phyloP scores from a whole-genome alignment of 192 early-diverging fungal species.

The Pilobolus umbonatus region DNA sequence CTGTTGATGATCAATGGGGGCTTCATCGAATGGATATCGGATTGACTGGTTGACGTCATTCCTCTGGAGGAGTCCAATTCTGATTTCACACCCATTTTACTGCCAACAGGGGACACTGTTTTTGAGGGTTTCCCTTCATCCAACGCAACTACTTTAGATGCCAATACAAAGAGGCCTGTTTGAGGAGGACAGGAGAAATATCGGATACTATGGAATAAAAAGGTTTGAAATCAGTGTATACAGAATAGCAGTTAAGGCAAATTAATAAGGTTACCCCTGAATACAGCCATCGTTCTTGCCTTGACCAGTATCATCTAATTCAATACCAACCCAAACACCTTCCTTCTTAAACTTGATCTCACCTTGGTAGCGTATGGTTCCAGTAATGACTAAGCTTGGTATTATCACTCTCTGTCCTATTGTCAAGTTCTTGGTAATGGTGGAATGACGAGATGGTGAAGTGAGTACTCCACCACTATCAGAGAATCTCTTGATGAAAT shows the following conservation, averaged over 20 bases:
- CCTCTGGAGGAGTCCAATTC: too few species aligned
- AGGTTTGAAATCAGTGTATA: neutral
- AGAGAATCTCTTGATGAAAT: slow-evolving; percentile 9
- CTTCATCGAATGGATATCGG: too few species aligned
- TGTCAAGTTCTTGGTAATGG: neutral
- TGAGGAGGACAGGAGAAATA: slow-evolving; percentile 28
- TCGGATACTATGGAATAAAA: slow-evolving; percentile 10
- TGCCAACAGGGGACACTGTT: neutral
- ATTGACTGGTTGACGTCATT: too few species aligned
- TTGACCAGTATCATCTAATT: slow-evolving; percentile 60
- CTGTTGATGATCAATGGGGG: too few species aligned
- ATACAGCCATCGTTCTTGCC: slow-evolving; percentile 79
- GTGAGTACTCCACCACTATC: neutral
- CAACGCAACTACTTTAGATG: slow-evolving; percentile 16
- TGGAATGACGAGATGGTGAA: neutral
- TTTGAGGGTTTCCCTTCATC: too few species aligned
- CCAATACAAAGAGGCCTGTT: slow-evolving; percentile 27
- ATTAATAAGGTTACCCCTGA: slow-evolving; percentile 50
- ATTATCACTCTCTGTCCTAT: slow-evolving; percentile 15
- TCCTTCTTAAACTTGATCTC: slow-evolving; percentile 60
- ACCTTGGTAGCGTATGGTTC: slow-evolving; percentile 67
- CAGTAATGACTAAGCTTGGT: slow-evolving; percentile 21
- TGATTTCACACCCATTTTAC: neutral
- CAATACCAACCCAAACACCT: slow-evolving; percentile 78
- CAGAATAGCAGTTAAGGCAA: neutral